Conservation (phyloP, 192 early-diverging fungal species). For the Podila epigama region DNA sequence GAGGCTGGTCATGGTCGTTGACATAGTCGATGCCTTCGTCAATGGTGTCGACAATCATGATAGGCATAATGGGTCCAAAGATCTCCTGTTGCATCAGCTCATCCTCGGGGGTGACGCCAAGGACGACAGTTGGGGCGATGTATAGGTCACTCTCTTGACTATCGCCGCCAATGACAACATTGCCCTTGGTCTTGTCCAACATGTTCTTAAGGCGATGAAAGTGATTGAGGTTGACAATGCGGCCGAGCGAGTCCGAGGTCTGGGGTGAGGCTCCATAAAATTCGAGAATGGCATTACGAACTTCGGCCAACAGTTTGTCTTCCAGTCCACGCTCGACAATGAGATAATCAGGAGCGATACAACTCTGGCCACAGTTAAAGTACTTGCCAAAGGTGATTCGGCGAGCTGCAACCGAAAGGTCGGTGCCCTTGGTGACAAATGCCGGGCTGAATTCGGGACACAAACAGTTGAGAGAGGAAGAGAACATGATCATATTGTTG, state of each 20-base stretch:
- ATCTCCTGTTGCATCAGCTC: conserved; percentile 84
- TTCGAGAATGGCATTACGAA: conserved; percentile 46
- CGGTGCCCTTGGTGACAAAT: conserved; percentile 69
- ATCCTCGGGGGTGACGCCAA: conserved; percentile 67
- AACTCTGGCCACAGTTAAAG: conserved; percentile 89
- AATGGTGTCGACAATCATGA: conserved; percentile 70
- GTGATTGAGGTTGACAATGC: conserved; percentile 70
- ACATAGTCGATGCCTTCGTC: conserved; percentile 71
- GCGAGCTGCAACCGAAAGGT: conserved; percentile 70
- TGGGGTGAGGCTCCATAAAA: conserved; percentile 55
- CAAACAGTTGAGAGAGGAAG: not conserved
- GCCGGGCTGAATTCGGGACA: conserved; percentile 55
- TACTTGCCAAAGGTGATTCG: conserved; percentile 85
- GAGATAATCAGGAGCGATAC: conserved; percentile 82
- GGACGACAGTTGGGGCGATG: conserved; percentile 86
- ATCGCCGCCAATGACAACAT: conserved; percentile 68
- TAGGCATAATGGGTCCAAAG: conserved; percentile 91
- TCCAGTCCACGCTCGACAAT: conserved; percentile 58
- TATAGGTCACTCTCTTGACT: conserved; percentile 67
- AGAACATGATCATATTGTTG: not conserved
- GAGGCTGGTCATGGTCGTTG: conserved; percentile 72
- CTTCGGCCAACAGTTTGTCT: conserved; percentile 56
- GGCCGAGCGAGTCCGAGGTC: conserved; percentile 55
- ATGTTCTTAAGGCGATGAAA: conserved; percentile 64
- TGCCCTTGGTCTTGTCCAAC: conserved; percentile 60